Percentiles rank a stretch among this genome's conserved stretches.
Conservation (phyloP, 257 asterid genomes). For the Nicotiana tomentosiformis region DNA sequence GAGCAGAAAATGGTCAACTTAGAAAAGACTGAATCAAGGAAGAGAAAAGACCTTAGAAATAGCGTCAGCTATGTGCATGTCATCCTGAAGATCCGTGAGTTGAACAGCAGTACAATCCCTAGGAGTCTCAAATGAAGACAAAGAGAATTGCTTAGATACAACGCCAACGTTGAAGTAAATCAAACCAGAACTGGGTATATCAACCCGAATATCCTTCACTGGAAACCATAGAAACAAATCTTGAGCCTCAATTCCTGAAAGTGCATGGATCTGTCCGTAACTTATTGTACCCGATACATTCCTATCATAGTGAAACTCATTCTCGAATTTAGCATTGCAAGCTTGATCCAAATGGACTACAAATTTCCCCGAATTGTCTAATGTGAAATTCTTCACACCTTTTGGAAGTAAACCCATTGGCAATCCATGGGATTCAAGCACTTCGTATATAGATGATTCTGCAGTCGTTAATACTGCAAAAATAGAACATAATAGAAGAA, state of each 20-base stretch:
- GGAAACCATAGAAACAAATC: slow-evolving; percentile 96
- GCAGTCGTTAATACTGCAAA: slow-evolving; percentile 7
- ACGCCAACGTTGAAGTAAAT: slow-evolving; percentile 96
- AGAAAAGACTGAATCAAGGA: neutral
- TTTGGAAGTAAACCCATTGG: slow-evolving; percentile 91
- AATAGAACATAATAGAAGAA: slow-evolving; percentile 17
- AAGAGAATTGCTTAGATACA: slow-evolving; percentile 90
- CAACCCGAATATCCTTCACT: slow-evolving; percentile 76
- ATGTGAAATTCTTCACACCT: slow-evolving; percentile 63
- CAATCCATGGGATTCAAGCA: slow-evolving; percentile 51
- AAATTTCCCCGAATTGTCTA: slow-evolving; percentile 60
- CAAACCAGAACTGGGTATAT: slow-evolving; percentile 62
- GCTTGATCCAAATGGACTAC: slow-evolving; percentile 67
- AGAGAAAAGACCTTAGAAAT: slow-evolving; percentile 35
- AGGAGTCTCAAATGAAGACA: slow-evolving; percentile 81
- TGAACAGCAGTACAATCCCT: slow-evolving; percentile 72
- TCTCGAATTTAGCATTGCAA: slow-evolving; percentile 47
- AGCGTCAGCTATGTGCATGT: too few species aligned
- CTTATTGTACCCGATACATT: slow-evolving; percentile 57
- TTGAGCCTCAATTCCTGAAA: slow-evolving; percentile 78
- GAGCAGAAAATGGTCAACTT: too few species aligned
- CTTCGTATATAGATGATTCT: slow-evolving; percentile 58
- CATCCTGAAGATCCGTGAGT: slow-evolving; percentile 34
- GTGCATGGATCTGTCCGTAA: slow-evolving; percentile 57
- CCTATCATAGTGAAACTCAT: slow-evolving; percentile 70